Evolutionary conservation across 2,329 filamentous ascomycete species (phyloP).

Genomic region (Didymella sp.): DNA sequence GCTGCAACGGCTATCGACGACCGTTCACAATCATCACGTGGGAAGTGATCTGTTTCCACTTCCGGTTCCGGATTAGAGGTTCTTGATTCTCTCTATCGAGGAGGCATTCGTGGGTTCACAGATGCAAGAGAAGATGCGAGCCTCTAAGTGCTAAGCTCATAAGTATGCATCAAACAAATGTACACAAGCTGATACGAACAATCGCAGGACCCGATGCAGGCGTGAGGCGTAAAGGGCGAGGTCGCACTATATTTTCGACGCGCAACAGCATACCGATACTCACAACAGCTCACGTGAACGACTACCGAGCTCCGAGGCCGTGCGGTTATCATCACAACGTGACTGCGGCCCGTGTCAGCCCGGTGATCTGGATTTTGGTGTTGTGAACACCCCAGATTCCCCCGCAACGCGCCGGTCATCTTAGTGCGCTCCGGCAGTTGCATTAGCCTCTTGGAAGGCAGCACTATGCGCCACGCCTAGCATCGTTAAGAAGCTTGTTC

Average conservation of each 20-base stretch:
- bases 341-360: neutral
- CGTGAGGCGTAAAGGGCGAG: neutral
- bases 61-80: neutral
- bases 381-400: slow-evolving; percentile 8
- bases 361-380: slow-evolving; percentile 4
- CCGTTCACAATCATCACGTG: neutral
- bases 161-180: neutral
- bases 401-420: slow-evolving; percentile 5
- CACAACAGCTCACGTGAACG: neutral
- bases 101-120: neutral
- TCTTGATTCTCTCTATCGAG: neutral
- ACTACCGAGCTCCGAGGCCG: slow-evolving; percentile 16
- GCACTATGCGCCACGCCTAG: slow-evolving; percentile 1
- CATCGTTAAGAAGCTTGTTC: neutral
- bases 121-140: neutral
- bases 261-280: neutral
- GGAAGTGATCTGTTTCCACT: neutral
- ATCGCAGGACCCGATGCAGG: neutral
- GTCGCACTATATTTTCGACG: neutral
- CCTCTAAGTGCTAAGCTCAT: neutral
- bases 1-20: neutral
- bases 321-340: neutral
- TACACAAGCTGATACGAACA: no score
- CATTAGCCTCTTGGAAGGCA: slow-evolving; percentile 10
- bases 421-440: slow-evolving; percentile 13